A percentile compares a stretch with the other conserved stretches of the same genome.
Evolutionary conservation across 495 filamentous ascomycete species (phyloP).

Genomic region (Aspergillus saccharolyticus): DNA sequence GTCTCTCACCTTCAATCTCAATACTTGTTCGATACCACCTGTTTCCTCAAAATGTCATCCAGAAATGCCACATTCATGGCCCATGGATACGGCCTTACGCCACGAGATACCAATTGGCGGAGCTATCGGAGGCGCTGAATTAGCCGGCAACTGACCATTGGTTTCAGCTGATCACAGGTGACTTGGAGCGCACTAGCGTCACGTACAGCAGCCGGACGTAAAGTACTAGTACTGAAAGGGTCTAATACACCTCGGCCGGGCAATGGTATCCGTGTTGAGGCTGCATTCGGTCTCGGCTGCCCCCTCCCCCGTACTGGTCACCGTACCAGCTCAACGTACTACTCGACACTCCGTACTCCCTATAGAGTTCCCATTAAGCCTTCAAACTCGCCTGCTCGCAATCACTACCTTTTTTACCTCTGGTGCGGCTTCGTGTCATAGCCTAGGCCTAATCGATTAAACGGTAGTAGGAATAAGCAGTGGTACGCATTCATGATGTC

Average conservation of each 20-base stretch:
- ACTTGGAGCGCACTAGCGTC: background rate
- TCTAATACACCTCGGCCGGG: background rate
- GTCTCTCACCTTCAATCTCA: too few relatives aligned
- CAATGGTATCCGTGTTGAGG: background rate
- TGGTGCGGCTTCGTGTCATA: background rate
- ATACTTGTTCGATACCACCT: background rate
- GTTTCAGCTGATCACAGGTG: slow-evolving; percentile 8
- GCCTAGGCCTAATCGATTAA: background rate
- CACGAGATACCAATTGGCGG: slow-evolving; percentile 11
- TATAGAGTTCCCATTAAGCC: too few relatives aligned
- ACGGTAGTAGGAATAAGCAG: background rate
- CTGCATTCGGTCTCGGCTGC: background rate
- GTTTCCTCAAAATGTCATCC: background rate
- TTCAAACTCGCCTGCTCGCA: background rate
- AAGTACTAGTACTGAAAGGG: background rate
- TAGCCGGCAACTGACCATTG: slow-evolving; percentile 15
- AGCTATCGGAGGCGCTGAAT: slow-evolving; percentile 11
- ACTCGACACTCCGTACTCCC: too few relatives aligned
- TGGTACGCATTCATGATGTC: background rate
- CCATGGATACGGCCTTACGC: slow-evolving; percentile 7
- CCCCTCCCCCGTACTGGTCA: too few relatives aligned
- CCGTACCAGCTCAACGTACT: too few relatives aligned
- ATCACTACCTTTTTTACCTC: background rate
- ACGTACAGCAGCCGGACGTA: slow-evolving; percentile 2
- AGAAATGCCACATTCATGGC: background rate